A percentile compares a stretch with the other conserved stretches of the same genome.
Evolutionary conservation across 805 yeast genomes (phyloP).

Genomic region (Cyberlindnera mycetangii): DNA sequence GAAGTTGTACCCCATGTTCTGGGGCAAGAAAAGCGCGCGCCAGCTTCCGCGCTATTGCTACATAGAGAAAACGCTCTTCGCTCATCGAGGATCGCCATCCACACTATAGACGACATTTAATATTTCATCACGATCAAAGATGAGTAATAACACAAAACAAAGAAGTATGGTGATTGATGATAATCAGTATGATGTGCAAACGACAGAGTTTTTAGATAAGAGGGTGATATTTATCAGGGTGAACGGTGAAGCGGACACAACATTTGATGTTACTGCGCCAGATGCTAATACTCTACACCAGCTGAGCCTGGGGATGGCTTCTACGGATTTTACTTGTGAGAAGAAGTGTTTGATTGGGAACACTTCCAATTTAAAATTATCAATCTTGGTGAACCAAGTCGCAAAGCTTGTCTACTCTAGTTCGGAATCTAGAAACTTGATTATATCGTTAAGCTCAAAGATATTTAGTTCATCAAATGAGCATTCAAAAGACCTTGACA

Average conservation of each 20-base stretch:
- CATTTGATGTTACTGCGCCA: slow-evolving; percentile 26
- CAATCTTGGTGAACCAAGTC: slow-evolving; percentile 23
- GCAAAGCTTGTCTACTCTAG: slow-evolving; percentile 21
- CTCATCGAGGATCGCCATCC: no score
- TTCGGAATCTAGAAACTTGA: slow-evolving; percentile 19
- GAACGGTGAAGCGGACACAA: slow-evolving; percentile 38
- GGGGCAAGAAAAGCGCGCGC: no score
- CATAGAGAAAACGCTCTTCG: no score
- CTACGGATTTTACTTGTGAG: slow-evolving; percentile 39
- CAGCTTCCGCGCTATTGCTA: no score
- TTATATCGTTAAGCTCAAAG: slow-evolving; percentile 28
- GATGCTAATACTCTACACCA: slow-evolving; percentile 16
- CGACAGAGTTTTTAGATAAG: slow-evolving; percentile 35
- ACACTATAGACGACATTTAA: no score
- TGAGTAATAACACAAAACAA: neutral
- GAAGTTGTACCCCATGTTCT: no score
- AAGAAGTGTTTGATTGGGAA: slow-evolving; percentile 26
- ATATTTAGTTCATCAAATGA: slow-evolving; percentile 12
- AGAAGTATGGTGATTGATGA: neutral
- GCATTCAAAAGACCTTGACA: slow-evolving; percentile 15
- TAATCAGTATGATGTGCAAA: slow-evolving; percentile 1
- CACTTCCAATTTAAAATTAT: slow-evolving; percentile 15
- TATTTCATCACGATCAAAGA: no score
- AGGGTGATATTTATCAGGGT: slow-evolving; percentile 37
- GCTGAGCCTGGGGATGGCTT: neutral